Percentiles rank a stretch among this genome's conserved stretches.
phyloP scores from a whole-genome alignment of 805 yeast genomes.

The Suhomyces canberraensis region DNA sequence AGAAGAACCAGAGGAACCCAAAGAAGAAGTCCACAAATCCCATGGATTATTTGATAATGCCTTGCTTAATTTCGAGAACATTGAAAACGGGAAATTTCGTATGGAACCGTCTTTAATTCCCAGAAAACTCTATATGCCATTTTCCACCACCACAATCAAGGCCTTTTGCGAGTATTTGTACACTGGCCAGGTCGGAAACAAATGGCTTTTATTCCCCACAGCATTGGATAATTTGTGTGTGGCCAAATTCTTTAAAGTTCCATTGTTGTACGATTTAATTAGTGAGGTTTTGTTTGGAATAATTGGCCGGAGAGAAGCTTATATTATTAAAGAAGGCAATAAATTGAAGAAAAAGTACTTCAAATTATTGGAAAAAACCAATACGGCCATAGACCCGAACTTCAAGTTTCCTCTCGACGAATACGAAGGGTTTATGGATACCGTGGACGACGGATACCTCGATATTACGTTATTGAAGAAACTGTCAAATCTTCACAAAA shows the following conservation, averaged over 20 bases:
- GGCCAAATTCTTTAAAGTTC: slow-evolving; percentile 65
- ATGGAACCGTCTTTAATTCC: slow-evolving; percentile 68
- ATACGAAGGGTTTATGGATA: slow-evolving; percentile 53
- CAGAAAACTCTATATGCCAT: slow-evolving; percentile 66
- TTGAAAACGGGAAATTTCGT: slow-evolving; percentile 26
- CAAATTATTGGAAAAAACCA: slow-evolving; percentile 22
- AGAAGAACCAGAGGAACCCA: not conserved
- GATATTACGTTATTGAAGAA: slow-evolving; percentile 53
- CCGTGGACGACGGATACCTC: slow-evolving; percentile 64
- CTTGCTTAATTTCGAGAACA: slow-evolving; percentile 32
- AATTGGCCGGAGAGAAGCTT: slow-evolving; percentile 63
- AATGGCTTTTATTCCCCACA: slow-evolving; percentile 70
- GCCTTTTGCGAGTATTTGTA: slow-evolving; percentile 72
- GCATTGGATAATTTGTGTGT: slow-evolving; percentile 60
- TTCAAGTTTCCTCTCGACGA: slow-evolving; percentile 44
- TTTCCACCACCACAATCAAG: slow-evolving; percentile 54
- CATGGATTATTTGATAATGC: slow-evolving; percentile 16
- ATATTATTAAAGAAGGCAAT: slow-evolving; percentile 40
- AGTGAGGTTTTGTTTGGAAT: slow-evolving; percentile 67
- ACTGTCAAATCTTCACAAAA: slow-evolving; percentile 31
- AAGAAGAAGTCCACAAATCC: not conserved
- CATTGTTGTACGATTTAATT: slow-evolving; percentile 65
- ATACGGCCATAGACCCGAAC: slow-evolving; percentile 19
- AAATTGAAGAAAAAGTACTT: slow-evolving; percentile 29
- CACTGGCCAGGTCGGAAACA: slow-evolving; percentile 76